Evolutionary conservation across 805 yeast genomes (phyloP), one percentile per base, ranked within the genome.

Genomic region (Sporopachydermia quercuum): DNA sequence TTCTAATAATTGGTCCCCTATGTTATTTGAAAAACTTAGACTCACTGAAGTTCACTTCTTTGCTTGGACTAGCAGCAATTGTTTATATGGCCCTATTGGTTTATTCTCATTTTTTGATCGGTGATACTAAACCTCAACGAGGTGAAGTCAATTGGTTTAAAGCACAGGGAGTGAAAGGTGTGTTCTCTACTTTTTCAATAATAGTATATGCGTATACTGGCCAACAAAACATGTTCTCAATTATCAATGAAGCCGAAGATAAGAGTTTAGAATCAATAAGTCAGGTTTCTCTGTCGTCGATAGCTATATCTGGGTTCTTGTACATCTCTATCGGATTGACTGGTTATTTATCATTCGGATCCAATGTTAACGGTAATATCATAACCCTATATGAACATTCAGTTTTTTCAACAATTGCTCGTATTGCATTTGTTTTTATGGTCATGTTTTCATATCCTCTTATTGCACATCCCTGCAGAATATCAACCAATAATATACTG

Each of bases 161-260:
- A n/a, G 65, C 71, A 1, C 63, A 68, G 34, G 63, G 66, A 16
- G 43, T 57, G 19, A 60, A 59, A 39, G 68, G 70, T 1, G 53
- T 72, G 4, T 58, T 78, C 42, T 67, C 79, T 16, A 74, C 85
- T 4, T 76, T 82, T 49, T 80, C 83, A 17, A 77, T 82, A 41
- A 70, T 81, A 30, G 77, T 82, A 11, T 78, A 82, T 57, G 91
- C 93, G 1, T 82, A 70, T 56, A 80, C 89, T 1, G 85, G 91
- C 39, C 80, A 80, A 43, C 89, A 82, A 60, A 82, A 80, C 56
- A 73, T 81, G 66, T 79, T 77, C 53, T 76, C 85, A 5, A 78
- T 82, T 39, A 71, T 78, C 50, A 76, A 78, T 50, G 94, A 82
- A 55, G 61, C 80, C 45, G 58, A 70, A 34, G 68, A 73, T 46